phyloP scores from a whole-genome alignment of 2,329 filamentous ascomycete genomes.

The Escovopsis sp. region DNA sequence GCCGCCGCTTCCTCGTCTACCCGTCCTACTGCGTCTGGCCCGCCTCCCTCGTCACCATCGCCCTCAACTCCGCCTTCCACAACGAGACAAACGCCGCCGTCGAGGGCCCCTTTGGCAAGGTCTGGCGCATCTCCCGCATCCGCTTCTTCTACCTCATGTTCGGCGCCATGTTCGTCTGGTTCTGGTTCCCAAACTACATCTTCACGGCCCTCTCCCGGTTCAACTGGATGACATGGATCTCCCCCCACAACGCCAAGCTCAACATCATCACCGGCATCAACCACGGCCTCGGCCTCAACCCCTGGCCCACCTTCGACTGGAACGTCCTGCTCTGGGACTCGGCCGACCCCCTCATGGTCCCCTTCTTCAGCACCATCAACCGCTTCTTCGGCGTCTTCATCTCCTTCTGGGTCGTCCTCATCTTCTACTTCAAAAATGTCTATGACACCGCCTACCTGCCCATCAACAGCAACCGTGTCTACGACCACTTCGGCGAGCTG shows the following conservation, averaged over 20 bases:
- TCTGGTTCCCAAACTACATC: constrained; percentile 43
- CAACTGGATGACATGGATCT: constrained; percentile 44
- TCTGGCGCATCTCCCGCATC: constrained; percentile 33
- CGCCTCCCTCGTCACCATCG: constrained; percentile 37
- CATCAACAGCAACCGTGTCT: constrained; percentile 37
- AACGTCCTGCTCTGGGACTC: constrained; percentile 30
- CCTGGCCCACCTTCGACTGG: constrained; percentile 34
- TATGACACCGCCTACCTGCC: constrained; percentile 42
- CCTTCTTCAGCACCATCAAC: constrained; percentile 47
- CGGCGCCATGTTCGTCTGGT: constrained; percentile 40
- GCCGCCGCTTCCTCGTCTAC: constrained; percentile 39
- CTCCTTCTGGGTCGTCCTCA: constrained; percentile 38
- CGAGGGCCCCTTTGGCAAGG: constrained; percentile 26
- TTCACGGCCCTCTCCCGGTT: constrained; percentile 37
- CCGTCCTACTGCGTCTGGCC: constrained; percentile 45
- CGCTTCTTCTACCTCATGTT: constrained; percentile 38
- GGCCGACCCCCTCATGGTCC: constrained; percentile 31
- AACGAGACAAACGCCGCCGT: constrained; percentile 25
- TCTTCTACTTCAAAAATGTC: constrained; percentile 42
- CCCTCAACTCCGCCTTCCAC: constrained; percentile 39
- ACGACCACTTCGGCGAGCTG: constrained; percentile 30
- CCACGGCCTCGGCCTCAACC: constrained; percentile 31
- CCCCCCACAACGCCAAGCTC: constrained; percentile 28
- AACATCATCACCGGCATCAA: constrained; percentile 29
- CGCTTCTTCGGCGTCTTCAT: constrained; percentile 42